Conservation (phyloP, 768 basidiomycete species). For the Pleurotus ostreatus region DNA sequence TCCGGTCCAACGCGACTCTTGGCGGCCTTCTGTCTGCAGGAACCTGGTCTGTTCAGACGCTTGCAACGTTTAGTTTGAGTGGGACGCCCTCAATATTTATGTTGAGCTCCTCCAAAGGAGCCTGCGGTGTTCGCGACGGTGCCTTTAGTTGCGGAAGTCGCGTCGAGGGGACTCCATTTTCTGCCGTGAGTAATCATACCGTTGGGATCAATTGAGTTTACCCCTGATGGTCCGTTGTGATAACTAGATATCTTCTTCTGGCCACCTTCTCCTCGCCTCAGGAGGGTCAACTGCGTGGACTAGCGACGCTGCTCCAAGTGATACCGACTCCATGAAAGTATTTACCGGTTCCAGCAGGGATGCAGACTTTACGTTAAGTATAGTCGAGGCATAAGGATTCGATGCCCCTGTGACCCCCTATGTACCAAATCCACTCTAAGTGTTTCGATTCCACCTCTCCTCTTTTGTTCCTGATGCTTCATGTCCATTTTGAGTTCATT, state of each 20-base stretch:
- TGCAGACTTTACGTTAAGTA: constrained; percentile 33
- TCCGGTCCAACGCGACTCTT: constrained; percentile 27
- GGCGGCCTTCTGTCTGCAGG: constrained; percentile 54
- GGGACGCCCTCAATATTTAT: constrained; percentile 49
- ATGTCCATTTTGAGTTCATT: too few relatives aligned
- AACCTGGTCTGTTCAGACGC: constrained; percentile 60
- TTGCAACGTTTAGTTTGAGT: constrained; percentile 48
- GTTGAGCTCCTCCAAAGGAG: constrained; percentile 55
- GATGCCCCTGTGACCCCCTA: too few relatives aligned
- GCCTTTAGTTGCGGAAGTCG: constrained; percentile 49
- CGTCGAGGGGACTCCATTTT: constrained; percentile 41
- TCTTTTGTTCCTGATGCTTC: too few relatives aligned
- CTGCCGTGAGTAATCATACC: constrained; percentile 36
- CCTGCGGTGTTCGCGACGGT: constrained; percentile 45
- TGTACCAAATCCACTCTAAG: too few relatives aligned
- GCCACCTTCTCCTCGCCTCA: constrained; percentile 45
- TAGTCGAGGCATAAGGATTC: constrained; percentile 19
- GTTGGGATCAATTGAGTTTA: background rate
- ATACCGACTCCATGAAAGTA: constrained; percentile 34
- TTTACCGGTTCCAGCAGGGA: constrained; percentile 29
- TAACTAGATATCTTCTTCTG: constrained; percentile 40
- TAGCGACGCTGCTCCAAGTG: constrained; percentile 51
- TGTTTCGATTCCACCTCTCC: too few relatives aligned
- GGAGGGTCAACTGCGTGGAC: constrained; percentile 47
- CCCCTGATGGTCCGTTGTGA: constrained; percentile 1